Evolutionary conservation across 495 filamentous ascomycete genomes (phyloP).

Genomic region (Talaromyces wortmannii): DNA sequence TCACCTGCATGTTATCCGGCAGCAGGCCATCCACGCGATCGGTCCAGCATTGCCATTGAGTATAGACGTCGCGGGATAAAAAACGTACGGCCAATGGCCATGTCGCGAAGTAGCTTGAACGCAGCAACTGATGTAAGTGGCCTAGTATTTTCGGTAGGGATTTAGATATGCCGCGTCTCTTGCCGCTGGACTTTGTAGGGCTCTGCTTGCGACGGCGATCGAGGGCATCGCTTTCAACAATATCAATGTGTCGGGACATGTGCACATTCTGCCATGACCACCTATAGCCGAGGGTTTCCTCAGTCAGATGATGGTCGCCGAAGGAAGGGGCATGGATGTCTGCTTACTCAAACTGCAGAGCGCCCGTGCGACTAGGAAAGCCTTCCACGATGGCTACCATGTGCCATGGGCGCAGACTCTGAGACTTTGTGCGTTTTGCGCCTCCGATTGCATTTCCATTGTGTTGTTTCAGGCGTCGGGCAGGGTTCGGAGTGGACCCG

Average conservation of each 20-base stretch:
- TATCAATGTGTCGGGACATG: constrained; percentile 62
- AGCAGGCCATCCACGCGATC: constrained; percentile 39
- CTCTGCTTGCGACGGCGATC: constrained; percentile 11
- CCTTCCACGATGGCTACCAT: constrained; percentile 85
- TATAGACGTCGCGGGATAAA: constrained; percentile 62
- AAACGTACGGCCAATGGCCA: constrained; percentile 86
- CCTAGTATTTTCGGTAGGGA: constrained; percentile 58
- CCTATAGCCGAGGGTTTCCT: constrained; percentile 31
- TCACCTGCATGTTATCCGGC: constrained; percentile 41
- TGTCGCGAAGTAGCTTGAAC: constrained; percentile 64
- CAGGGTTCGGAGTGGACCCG: constrained; percentile 84
- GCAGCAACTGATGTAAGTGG: constrained; percentile 72
- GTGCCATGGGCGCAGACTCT: constrained; percentile 77
- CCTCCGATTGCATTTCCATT: constrained; percentile 78
- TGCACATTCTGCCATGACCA: constrained; percentile 91
- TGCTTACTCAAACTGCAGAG: constrained; percentile 89
- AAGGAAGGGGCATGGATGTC: not conserved
- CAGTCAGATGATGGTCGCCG: not conserved
- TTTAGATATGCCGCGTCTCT: constrained; percentile 17
- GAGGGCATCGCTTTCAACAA: constrained; percentile 43
- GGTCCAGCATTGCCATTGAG: constrained; percentile 59
- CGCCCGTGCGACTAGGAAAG: constrained; percentile 78
- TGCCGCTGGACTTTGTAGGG: constrained; percentile 27
- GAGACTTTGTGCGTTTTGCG: constrained; percentile 63
- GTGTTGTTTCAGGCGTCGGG: constrained; percentile 76